Evolutionary conservation across 2,329 filamentous ascomycete species (phyloP), one percentile per base, ranked within the genome.

Genomic region (Laburnicola sp.): DNA sequence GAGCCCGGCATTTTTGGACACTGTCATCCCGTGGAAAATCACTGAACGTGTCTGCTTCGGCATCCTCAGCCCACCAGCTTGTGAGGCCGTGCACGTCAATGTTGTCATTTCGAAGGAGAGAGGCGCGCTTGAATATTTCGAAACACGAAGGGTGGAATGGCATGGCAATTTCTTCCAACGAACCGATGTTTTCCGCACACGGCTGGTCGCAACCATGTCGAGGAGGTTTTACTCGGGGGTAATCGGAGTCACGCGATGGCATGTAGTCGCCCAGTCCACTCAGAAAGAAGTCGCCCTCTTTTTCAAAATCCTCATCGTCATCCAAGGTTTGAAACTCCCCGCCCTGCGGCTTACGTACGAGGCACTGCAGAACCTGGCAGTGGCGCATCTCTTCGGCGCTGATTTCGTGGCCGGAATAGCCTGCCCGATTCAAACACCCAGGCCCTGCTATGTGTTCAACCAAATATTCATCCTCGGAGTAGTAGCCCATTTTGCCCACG

Each of bases 241-340:
- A 6, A 22, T 23, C 27, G 22, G 10, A 39, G 39, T 56, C 53
- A 9, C 41, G 25, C 6, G 50, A 56, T 5, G 16, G 37, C 37
- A 56, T 34, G n/a, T 53, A 40, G 16, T 37, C 50, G 23, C 39
- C 16, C 7, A 53, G 23, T 21, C 50, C 45, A 10, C 10, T 35
- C 5, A 53, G 28, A 42, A n/a, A 48, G 26, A 40, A 53, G 4
- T 27, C 10, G 16, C 37, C 37, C 23, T 7, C 22, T 3, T 22
- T 7, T 41, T 56, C 53, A 34, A 50, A 56, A 22, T 53, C 50
- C 30, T 47, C 23, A 34, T 56, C 53, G 28, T 56, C 50, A 2
- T 27, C 25, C 25, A 8, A 31, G 10, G 21, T 26, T 3, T 45
- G 40, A 22, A 37, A 23, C 3, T 9, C 26, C 16, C 41, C 34